A percentile compares a stretch with the other conserved stretches of the same genome.
Conservation (phyloP, 495 filamentous ascomycete genomes). For the Penicillium pulvis region DNA sequence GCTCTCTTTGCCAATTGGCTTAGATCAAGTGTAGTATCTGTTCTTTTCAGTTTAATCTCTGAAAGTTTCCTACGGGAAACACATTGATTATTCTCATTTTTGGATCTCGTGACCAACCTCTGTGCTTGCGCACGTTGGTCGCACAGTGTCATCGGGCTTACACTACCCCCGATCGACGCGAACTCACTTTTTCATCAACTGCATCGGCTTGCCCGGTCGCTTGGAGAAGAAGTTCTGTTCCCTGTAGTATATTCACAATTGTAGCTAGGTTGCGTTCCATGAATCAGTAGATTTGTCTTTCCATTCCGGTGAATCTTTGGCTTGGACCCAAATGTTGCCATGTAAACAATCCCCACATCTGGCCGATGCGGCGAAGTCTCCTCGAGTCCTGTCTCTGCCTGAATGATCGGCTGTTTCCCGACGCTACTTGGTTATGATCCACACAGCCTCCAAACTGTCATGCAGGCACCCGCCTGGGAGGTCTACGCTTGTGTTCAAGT, state of each 20-base stretch:
- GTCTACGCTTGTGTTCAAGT: neutral
- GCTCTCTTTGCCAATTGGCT: conserved; percentile 62
- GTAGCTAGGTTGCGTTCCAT: neutral
- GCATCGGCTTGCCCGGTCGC: conserved; percentile 57
- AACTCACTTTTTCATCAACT: conserved; percentile 65
- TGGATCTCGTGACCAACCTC: conserved; percentile 59
- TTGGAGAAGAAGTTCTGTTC: conserved; percentile 59
- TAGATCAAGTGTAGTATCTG: conserved; percentile 99
- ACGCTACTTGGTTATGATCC: neutral
- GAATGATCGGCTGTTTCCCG: neutral
- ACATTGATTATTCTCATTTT: conserved; percentile 90
- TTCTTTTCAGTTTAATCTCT: conserved; percentile 98
- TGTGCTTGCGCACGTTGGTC: conserved; percentile 78
- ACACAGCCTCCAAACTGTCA: neutral
- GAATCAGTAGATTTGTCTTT: too few species aligned
- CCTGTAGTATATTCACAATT: too few species aligned
- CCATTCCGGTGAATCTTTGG: too few species aligned
- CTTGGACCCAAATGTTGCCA: too few species aligned
- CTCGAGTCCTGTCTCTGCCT: neutral
- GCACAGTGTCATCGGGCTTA: conserved; percentile 86
- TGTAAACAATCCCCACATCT: too few species aligned
- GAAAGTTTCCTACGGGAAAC: conserved; percentile 65
- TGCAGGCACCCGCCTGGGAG: neutral
- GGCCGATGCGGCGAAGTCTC: too few species aligned
- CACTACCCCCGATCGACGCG: conserved; percentile 86